Percentiles rank a stretch among this genome's conserved stretches.
Evolutionary conservation across 257 asterid genomes (phyloP).

Genomic region (Nicotiana tomentosiformis): DNA sequence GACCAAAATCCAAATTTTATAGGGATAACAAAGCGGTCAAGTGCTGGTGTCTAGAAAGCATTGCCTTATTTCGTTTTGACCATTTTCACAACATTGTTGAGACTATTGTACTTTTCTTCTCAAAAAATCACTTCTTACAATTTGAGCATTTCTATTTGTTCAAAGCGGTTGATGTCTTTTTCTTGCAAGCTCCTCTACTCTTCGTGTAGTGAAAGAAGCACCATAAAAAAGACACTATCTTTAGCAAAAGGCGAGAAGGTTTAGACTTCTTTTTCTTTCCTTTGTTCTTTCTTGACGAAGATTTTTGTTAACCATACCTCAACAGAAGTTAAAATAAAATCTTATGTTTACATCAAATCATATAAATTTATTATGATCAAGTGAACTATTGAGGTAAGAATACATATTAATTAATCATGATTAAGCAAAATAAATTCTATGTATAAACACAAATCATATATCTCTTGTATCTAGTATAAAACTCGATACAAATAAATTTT

Average conservation of each 20-base stretch:
- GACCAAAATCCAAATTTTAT: too few species aligned
- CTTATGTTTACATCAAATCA: too few species aligned
- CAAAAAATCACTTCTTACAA: background rate
- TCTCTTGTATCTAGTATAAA: too few species aligned
- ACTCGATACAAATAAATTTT: too few species aligned
- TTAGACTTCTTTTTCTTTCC: background rate
- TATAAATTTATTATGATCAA: too few species aligned
- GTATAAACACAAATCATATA: too few species aligned
- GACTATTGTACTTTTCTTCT: background rate
- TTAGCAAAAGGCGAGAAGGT: background rate
- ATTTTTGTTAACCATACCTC: background rate
- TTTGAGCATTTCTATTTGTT: background rate
- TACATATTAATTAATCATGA: too few species aligned
- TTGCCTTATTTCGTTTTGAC: background rate
- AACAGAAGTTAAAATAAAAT: background rate
- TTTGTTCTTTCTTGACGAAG: background rate
- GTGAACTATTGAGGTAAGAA: too few species aligned
- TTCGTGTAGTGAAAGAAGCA: background rate
- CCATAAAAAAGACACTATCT: background rate
- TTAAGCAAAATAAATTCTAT: too few species aligned
- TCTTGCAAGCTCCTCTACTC: background rate
- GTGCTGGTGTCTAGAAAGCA: too few species aligned
- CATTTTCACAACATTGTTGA: background rate
- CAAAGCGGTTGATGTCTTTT: background rate
- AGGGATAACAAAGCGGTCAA: too few species aligned